A percentile compares a stretch with the other conserved stretches of the same genome.
These are phyloP conservation scores for Arctium minus DNA, from an alignment of 129 eudicot species.

Conservation along the genomic window DNA sequence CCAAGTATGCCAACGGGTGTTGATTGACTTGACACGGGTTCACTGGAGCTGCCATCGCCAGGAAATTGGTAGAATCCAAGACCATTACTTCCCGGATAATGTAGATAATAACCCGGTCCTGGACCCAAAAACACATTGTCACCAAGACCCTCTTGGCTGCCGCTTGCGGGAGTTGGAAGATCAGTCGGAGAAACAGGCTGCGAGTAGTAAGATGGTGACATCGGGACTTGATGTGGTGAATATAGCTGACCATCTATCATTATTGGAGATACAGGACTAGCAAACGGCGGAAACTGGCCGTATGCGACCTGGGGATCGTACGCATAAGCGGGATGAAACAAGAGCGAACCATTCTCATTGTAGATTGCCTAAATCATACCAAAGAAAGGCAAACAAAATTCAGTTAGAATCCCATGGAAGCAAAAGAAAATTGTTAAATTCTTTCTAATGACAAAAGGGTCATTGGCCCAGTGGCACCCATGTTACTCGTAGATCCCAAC, in stretches of 20 bases:
- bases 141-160: conserved; percentile 48
- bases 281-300: conserved; percentile 74
- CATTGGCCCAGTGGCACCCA: too few relatives aligned
- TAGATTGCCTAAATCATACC: conserved; percentile 49
- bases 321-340: conserved; percentile 63
- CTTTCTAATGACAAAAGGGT: neutral
- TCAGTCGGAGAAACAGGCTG: conserved; percentile 64
- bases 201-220: conserved; percentile 59
- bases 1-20: conserved; percentile 56
- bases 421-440: neutral
- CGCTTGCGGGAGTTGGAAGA: conserved; percentile 45
- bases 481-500: too few relatives aligned
- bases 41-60: conserved; percentile 47
- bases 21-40: conserved; percentile 42
- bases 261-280: conserved; percentile 66
- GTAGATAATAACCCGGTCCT: conserved; percentile 53
- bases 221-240: conserved; percentile 65
- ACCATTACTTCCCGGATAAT: conserved; percentile 50
- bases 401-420: neutral
- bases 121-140: conserved; percentile 51
- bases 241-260: conserved; percentile 77
- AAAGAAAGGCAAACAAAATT: neutral
- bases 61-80: conserved; percentile 59
- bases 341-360: conserved; percentile 63
- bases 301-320: conserved; percentile 65